Evolutionary conservation across 768 basidiomycete species (phyloP).

Genomic region (Kondoa malvinella): DNA sequence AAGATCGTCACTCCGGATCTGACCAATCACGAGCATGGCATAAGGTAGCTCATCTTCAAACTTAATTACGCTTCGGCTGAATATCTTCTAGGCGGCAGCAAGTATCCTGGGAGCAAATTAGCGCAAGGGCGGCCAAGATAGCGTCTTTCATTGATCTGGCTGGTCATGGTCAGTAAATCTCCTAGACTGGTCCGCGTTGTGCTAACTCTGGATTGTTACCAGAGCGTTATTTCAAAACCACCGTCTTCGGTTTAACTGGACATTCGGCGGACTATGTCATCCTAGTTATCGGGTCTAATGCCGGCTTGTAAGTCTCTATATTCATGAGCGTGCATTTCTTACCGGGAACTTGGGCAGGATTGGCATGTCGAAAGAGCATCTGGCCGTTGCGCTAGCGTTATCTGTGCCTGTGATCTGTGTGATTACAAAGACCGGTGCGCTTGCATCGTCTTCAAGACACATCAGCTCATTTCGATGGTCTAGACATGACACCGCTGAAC

Average conservation of each 20-base stretch:
- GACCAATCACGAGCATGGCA: constrained; percentile 24
- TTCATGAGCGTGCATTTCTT: constrained; percentile 16
- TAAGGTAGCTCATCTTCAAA: constrained; percentile 17
- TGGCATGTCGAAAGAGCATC: constrained; percentile 68
- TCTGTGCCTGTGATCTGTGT: constrained; percentile 85
- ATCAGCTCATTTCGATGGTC: constrained; percentile 36
- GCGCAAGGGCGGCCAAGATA: constrained; percentile 70
- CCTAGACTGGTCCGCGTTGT: constrained; percentile 26
- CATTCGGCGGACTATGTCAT: constrained; percentile 70
- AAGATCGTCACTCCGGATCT: constrained; percentile 21
- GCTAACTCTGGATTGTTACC: neutral
- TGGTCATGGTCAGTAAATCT: constrained; percentile 80
- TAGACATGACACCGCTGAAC: constrained; percentile 93
- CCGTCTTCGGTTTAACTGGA: constrained; percentile 83
- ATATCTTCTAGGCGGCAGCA: constrained; percentile 54
- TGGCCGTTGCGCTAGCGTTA: constrained; percentile 82
- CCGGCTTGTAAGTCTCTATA: constrained; percentile 39
- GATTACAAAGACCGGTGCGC: constrained; percentile 62
- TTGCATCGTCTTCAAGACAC: neutral
- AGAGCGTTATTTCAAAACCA: constrained; percentile 44
- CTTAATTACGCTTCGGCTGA: neutral
- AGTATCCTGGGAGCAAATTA: constrained; percentile 90
- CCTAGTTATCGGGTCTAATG: constrained; percentile 88
- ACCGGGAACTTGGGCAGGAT: constrained; percentile 25
- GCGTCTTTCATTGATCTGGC: constrained; percentile 91